phyloP scores from a whole-genome alignment of 2,329 filamentous ascomycete genomes.

The Epichloe uncinata region DNA sequence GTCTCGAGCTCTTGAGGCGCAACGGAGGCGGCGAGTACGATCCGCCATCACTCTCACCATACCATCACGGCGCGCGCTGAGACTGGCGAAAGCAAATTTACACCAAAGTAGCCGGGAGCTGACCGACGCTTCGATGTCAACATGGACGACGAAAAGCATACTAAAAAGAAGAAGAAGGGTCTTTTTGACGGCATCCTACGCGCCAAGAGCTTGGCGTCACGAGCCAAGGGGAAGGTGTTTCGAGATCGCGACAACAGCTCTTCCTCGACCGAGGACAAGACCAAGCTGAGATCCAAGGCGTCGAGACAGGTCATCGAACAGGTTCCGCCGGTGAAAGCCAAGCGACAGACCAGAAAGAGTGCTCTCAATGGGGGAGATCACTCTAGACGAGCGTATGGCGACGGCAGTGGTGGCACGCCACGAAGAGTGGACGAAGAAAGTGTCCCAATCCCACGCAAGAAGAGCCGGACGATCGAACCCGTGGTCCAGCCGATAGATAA shows the following conservation, averaged over 20 bases:
- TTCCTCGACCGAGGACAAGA: background rate
- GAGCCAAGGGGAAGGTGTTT: conserved; percentile 4
- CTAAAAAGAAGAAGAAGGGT: conserved; percentile 25
- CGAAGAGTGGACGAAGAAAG: background rate
- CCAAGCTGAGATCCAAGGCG: background rate
- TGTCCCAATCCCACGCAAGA: conserved; percentile 1
- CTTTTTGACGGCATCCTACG: conserved; percentile 38
- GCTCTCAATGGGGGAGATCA: background rate
- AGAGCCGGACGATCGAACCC: background rate
- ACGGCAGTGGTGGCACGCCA: background rate
- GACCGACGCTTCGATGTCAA: conserved; percentile 9
- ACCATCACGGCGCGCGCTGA: no score
- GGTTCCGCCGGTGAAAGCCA: background rate
- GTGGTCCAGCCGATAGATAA: background rate
- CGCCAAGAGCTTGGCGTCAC: conserved; percentile 27
- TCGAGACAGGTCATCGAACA: background rate
- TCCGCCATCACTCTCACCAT: no score
- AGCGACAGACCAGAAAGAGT: background rate
- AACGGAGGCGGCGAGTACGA: background rate
- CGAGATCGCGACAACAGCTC: background rate
- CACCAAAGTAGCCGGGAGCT: no score
- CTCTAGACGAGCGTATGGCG: background rate
- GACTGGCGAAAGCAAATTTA: no score
- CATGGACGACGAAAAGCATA: conserved; percentile 21
- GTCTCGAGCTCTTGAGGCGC: background rate